phyloP scores from a whole-genome alignment of 768 basidiomycete genomes.

The Hysterangium stoloniferum region DNA sequence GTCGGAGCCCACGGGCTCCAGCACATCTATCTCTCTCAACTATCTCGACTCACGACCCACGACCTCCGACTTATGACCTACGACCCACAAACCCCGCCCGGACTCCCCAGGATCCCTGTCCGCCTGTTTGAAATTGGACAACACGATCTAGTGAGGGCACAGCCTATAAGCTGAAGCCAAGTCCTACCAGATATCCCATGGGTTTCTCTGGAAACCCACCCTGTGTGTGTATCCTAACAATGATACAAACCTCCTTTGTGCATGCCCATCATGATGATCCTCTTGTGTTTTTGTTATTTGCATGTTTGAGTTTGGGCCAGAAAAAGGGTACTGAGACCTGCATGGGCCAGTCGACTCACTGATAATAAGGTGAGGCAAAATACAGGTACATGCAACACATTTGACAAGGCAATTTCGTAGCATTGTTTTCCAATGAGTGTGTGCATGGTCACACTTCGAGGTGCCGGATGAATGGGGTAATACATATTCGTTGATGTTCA shows the following conservation, averaged over 20 bases:
- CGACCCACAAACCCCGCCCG: too few species aligned
- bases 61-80: too few species aligned
- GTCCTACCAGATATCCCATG: too few species aligned
- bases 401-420: not conserved
- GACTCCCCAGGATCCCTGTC: too few species aligned
- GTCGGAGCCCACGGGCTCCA: too few species aligned
- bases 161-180: too few species aligned
- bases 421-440: not conserved
- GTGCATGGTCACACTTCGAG: constrained; percentile 6
- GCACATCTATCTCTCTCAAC: too few species aligned
- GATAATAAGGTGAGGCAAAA: constrained; percentile 13
- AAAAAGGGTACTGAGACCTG: constrained; percentile 7
- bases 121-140: too few species aligned
- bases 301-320: not conserved
- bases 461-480: constrained; percentile 8
- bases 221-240: too few species aligned
- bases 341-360: constrained; percentile 5
- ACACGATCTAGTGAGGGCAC: too few species aligned
- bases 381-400: constrained; percentile 11
- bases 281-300: not conserved
- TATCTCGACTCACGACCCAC: too few species aligned
- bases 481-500: constrained; percentile 13
- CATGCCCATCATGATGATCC: constrained; percentile 1
- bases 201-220: too few species aligned
- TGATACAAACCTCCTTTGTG: constrained; percentile 11